Evolutionary conservation across 306 rosid species (phyloP), one percentile per base, ranked within the genome.

Genomic region (Cicer yamashitae): DNA sequence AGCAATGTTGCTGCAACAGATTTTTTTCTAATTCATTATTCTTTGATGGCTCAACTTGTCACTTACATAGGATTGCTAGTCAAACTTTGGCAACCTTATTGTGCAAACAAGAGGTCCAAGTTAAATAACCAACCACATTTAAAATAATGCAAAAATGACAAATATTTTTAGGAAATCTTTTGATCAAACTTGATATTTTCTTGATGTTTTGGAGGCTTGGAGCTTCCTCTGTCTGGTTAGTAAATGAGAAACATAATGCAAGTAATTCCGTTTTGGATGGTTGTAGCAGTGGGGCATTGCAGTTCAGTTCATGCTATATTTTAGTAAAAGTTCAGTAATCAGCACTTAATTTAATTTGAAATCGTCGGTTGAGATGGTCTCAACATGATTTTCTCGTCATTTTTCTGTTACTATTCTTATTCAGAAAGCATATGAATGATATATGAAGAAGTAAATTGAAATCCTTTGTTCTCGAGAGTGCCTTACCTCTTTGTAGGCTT

Each of bases 311-410:
- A 30, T 71, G 11, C 56, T 44, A 12, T 53, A 67, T 12, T 69
- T 17, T 40, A 15, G 40, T 48, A 51, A 65, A 64, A 18, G 37
- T 34, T 45, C 15, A 52, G 7, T 59, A 22, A 43, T 48, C 43
- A 48, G 30, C 63, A 41, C 44, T 34, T 22, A 47, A 38, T 25
- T 81, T 60, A 68, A 68, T 63, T 58, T 81, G 53, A 71, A 68
- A 68, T 25, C 2, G 6, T 43, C 9, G 54, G 8, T 15, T n/a
- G 60, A 50, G 14, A 47, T 63, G n/a, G 25, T 58, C 22, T 6
- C 45, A 50, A 25, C 12, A 6, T 51, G 56, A 61, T 57, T 73
- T 65, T 67, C 20, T 58, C 10, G 25, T 63, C 30, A 39, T 43
- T 72, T 58, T 71, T 41, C 50, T 63, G 9, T n/a, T 22, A 8